These are phyloP conservation scores for Tuber microsphaerosporum DNA, from an alignment of 495 filamentous ascomycete genomes.

Conservation along the genomic window DNA sequence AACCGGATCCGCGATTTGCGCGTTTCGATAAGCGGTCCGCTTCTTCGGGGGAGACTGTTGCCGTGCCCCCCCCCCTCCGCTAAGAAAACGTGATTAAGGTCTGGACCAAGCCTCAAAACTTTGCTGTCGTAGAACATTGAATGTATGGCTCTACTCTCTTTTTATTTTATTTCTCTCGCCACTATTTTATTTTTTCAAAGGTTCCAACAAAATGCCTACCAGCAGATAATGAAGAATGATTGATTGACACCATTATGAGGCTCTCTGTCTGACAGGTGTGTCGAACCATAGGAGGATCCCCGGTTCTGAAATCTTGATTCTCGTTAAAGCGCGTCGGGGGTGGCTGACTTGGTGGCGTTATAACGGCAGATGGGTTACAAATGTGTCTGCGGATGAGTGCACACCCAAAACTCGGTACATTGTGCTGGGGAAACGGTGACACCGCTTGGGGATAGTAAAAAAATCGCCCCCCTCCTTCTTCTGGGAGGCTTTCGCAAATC, in stretches of 20 bases:
- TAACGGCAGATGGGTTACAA: constrained; percentile 21
- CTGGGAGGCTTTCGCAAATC: neutral
- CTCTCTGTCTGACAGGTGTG: constrained; percentile 20
- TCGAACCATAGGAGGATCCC: constrained; percentile 8
- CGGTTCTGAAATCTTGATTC: constrained; percentile 28
- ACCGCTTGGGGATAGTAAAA: constrained; percentile 14
- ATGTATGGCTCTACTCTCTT: neutral
- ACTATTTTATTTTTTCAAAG: neutral
- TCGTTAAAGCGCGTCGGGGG: constrained; percentile 17
- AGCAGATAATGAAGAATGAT: neutral
- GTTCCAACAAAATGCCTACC: neutral
- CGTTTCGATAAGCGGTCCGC: constrained; percentile 3
- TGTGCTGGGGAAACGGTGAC: neutral
- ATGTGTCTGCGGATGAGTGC: constrained; percentile 5
- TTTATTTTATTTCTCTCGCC: constrained; percentile 3
- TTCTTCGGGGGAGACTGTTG: neutral
- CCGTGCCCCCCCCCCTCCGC: too few species aligned
- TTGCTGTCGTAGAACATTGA: neutral
- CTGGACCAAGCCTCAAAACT: neutral
- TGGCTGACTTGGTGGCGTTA: constrained; percentile 32
- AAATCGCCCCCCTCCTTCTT: constrained; percentile 9
- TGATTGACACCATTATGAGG: constrained; percentile 14
- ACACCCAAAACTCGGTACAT: neutral
- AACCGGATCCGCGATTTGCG: constrained; percentile 6
- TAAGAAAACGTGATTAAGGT: neutral